Evolutionary conservation across 305 asterid genomes (phyloP).

Genomic region (Solanum hybrid): DNA sequence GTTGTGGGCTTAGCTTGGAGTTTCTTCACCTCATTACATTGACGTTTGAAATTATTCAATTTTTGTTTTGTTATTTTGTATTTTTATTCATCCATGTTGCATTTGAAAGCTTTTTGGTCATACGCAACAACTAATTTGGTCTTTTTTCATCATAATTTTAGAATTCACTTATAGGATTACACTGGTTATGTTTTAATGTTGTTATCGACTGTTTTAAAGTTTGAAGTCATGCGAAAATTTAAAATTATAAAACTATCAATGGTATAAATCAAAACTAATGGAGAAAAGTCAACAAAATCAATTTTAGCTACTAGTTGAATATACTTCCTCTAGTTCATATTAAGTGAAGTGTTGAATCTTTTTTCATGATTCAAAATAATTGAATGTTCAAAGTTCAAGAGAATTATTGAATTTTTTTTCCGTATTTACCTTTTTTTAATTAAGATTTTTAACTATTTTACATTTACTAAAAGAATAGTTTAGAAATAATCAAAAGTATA

Average conservation of each 20-base stretch:
- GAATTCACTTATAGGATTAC: not conserved
- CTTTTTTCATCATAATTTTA: not conserved
- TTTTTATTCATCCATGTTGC: not conserved
- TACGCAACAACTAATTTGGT: not conserved
- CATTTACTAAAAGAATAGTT: not conserved
- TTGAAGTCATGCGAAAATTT: no score
- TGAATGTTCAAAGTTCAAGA: not conserved
- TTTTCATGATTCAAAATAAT: not conserved
- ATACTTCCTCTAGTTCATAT: not conserved
- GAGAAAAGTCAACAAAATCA: not conserved
- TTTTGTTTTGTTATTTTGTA: no score
- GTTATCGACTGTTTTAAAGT: no score
- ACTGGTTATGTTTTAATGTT: not conserved
- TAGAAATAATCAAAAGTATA: not conserved
- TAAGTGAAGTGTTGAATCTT: no score
- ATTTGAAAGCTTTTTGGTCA: not conserved
- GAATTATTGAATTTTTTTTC: no score
- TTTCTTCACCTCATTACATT: not conserved
- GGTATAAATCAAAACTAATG: not conserved
- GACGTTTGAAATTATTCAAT: not conserved
- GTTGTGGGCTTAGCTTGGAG: not conserved
- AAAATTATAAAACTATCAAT: not conserved
- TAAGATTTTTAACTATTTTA: no score
- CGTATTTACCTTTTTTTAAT: not conserved
- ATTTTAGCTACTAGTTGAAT: not conserved